Evolutionary conservation across 768 basidiomycete species (phyloP).

Genomic region (Phlebiopsis flavidoalba): DNA sequence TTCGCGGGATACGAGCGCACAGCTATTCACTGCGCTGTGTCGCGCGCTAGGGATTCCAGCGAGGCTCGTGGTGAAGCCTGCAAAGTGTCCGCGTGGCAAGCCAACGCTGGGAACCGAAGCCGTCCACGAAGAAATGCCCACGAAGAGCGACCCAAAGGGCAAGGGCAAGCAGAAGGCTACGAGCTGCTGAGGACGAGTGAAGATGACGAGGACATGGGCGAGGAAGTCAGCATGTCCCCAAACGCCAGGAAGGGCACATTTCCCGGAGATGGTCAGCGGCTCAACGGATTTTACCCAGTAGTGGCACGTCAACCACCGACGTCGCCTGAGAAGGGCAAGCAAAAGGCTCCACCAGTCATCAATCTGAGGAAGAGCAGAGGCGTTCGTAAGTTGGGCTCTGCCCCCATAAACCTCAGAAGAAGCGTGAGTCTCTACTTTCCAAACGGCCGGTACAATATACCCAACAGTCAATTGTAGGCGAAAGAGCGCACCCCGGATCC

Average conservation of each 20-base stretch:
- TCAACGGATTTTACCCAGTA: no score
- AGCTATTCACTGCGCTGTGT: conserved; percentile 88
- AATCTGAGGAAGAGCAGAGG: conserved; percentile 55
- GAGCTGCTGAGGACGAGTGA: conserved; percentile 29
- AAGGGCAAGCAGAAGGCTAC: conserved; percentile 30
- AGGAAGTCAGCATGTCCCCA: conserved; percentile 30
- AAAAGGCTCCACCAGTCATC: conserved; percentile 49
- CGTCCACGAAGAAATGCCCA: conserved; percentile 31
- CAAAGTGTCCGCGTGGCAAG: conserved; percentile 93
- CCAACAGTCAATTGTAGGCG: neutral
- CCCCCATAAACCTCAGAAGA: conserved; percentile 5
- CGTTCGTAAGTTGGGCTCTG: conserved; percentile 35
- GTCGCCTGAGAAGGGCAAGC: conserved; percentile 49
- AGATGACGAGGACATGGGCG: conserved; percentile 36
- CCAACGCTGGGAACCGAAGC: conserved; percentile 51
- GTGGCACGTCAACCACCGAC: conserved; percentile 26
- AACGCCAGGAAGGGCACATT: conserved; percentile 21
- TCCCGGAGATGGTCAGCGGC: conserved; percentile 35
- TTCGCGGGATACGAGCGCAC: conserved; percentile 80
- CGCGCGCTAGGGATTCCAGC: conserved; percentile 83
- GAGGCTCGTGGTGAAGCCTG: conserved; percentile 80
- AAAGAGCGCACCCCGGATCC: conserved; percentile 45
- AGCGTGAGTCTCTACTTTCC: conserved; percentile 4
- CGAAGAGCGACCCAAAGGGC: conserved; percentile 26
- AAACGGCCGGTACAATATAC: neutral